A percentile compares a stretch with the other conserved stretches of the same genome.
These are phyloP conservation scores for Microbotryum saponariae DNA, from an alignment of 1,284 basidiomycete genomes.

Conservation along the genomic window DNA sequence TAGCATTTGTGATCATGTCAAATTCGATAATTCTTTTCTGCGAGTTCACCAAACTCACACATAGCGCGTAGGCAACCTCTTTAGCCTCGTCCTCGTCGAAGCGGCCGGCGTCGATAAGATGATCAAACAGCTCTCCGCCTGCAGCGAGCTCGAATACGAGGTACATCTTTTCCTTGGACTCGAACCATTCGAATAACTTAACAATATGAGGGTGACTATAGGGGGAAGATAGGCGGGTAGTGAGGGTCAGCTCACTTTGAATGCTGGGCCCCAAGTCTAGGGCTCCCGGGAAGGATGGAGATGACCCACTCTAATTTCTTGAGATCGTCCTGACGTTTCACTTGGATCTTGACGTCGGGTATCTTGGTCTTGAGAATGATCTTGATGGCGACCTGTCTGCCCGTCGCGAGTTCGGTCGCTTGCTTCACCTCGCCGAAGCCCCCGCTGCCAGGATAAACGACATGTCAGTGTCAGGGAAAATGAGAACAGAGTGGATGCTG, in stretches of 20 bases:
- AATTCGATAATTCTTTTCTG: neutral
- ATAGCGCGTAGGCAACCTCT: constrained; percentile 25
- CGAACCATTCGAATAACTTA: constrained; percentile 38
- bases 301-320: neutral
- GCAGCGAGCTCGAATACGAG: constrained; percentile 43
- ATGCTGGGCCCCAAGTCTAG: neutral
- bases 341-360: constrained; percentile 17
- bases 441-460: constrained; percentile 8
- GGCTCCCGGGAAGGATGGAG: neutral
- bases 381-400: constrained; percentile 28
- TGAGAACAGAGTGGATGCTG: neutral
- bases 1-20: too few species aligned
- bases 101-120: constrained; percentile 37
- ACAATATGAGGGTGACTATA: constrained; percentile 19
- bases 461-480: neutral
- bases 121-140: constrained; percentile 43
- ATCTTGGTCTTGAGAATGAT: constrained; percentile 23
- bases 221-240: neutral
- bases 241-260: neutral
- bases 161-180: constrained; percentile 40
- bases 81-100: constrained; percentile 41
- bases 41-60: constrained; percentile 7
- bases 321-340: neutral
- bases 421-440: constrained; percentile 17
- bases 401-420: constrained; percentile 6